Evolutionary conservation across 768 basidiomycete genomes (phyloP), one percentile per base, ranked within the genome.

Genomic region (Serendipita sp.): DNA sequence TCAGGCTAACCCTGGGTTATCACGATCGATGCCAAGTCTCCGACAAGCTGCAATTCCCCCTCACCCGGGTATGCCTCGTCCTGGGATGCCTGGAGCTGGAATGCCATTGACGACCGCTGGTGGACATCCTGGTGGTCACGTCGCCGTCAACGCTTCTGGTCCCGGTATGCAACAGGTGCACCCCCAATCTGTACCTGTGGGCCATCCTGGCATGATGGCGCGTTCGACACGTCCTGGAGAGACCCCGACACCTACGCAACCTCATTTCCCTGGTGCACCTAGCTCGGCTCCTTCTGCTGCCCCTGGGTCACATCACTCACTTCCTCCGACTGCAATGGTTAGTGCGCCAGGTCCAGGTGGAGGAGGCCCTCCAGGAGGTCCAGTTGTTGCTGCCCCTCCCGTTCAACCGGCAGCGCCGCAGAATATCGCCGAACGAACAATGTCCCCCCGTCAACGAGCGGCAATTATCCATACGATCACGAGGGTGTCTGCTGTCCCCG

Each of bases 401-500:
- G 56, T 54, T 75, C 79, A n/a, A 75, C 81, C 2, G 74, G 80
- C 13, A 68, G 78, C 45, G 71, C 58, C 65, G 7, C 44, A 32
- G 18, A 64, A 66, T 28, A n/a, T 36, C 16, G 51, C 34, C 3
- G 51, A 45, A 7, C 62, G 52, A n/a, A 35, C 41, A 44, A 58
- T 28, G 10, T 66, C 56, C 35, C 35, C 36, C 13, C 58, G 34
- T 11, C 64, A 64, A 36, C 51, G 41, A 35, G 70, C 13, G 71
- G 72, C 1, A 65, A 77, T 84, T 64, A 83, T 83, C 72, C 80
- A 80, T 15, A 74, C 77, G 36, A 79, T 82, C 18, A 88, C 87
- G 5, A 77, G 77, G 18, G 77, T 89, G 47, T 80, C 82, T 5
- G 73, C 80, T 64, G 80, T 91, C 2, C 86, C 88, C 1, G 77